Evolutionary conservation across 768 basidiomycete species (phyloP), one percentile per base, ranked within the genome.

Genomic region (Phlebiopsis flavidoalba): DNA sequence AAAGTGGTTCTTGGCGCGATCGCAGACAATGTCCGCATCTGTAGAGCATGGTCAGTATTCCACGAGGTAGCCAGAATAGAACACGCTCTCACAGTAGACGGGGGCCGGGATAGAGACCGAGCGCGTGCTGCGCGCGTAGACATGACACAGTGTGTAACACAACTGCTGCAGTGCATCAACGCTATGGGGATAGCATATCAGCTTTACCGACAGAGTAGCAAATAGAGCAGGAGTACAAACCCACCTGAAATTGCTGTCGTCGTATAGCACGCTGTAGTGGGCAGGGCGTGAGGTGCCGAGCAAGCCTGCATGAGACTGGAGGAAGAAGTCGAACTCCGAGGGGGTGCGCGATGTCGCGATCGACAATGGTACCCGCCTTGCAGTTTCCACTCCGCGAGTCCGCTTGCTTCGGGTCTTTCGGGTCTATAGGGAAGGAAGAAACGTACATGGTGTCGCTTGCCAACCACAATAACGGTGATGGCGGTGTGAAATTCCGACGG

Each of bases 61-160:
- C n/a, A n/a, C n/a, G 26, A 36, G 52, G 11, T 22, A 48, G 19
- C 8, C 36, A 19, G 10, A 12, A 26, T 49, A 4, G 22, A 6
- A 50, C 21, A 54, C 11, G 21, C 15, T 70, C 85, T 66, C 66
- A 90, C 89, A 91, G 65, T 91, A 91, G 0, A 91, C 88, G 19
- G 90, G 90, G 0, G 89, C 90, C 0, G 90, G 90, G 55, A 91
- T 91, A 0, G 89, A 91, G 1, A 91, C 90, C 0, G 88, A 88
- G 22, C 90, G 84, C 2, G 89, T 91, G 10, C 89, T 83, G 1
- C 90, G 81, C 1, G 90, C 88, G 63, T 90, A 93, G 0, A 91
- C 85, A 52, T 93, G 89, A 66, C 89, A 91, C 0, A 93, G 76
- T 0, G 89, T 85, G 57, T 88, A 93, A 0, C 89, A 85, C 3